Conservation (phyloP, 2,329 filamentous ascomycete species). For the Tolypocladium ovalisporum region DNA sequence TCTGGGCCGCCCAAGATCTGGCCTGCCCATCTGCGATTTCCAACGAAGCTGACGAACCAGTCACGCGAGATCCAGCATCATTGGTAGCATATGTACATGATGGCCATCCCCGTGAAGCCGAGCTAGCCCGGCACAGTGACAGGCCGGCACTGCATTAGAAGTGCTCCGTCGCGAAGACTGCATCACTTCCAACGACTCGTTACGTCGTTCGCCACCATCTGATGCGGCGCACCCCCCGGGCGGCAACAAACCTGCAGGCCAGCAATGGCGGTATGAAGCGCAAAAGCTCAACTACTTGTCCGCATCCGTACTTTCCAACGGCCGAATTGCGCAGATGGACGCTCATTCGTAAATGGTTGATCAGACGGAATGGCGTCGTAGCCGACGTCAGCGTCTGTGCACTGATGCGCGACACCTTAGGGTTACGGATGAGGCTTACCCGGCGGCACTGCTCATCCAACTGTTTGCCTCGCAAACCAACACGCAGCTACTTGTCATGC, state of each 20-base stretch:
- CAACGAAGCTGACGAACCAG: background rate
- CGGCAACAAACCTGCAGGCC: background rate
- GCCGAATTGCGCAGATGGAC: background rate
- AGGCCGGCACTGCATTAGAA: background rate
- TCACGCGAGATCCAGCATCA: slow-evolving; percentile 6
- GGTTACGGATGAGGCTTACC: slow-evolving; percentile 3
- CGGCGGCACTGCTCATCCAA: background rate
- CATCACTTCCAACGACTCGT: background rate
- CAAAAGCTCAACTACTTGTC: background rate
- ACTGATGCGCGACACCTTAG: background rate
- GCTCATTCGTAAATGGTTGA: background rate
- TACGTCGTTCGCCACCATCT: background rate
- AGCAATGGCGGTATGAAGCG: background rate
- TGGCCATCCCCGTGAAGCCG: background rate
- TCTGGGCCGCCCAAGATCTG: slow-evolving; percentile 4
- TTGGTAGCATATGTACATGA: background rate
- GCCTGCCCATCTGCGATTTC: slow-evolving; percentile 3
- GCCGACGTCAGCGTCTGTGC: slow-evolving; percentile 1
- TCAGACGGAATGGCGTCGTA: background rate
- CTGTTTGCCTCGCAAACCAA: background rate
- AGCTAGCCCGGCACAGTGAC: background rate
- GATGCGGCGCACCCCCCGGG: background rate
- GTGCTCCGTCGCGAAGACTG: background rate
- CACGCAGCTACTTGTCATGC: background rate
- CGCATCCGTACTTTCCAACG: background rate